Evolutionary conservation across 2,329 filamentous ascomycete genomes (phyloP).

Genomic region (Ophiognomonia clavigignenti-juglandacearum): DNA sequence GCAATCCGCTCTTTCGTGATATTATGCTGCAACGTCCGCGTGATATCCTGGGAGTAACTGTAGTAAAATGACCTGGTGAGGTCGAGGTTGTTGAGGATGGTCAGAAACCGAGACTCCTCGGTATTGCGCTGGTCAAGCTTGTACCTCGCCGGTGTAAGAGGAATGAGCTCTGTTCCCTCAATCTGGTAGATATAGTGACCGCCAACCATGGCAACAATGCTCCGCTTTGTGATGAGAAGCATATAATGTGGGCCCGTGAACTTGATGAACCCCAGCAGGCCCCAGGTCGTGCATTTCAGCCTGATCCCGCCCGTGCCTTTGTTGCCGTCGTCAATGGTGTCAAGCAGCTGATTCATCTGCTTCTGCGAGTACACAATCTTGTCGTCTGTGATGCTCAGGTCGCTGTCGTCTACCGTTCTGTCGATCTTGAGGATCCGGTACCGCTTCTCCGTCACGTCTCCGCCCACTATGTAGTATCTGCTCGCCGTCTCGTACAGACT

Average conservation of each 20-base stretch:
- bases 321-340: conserved; percentile 93
- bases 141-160: conserved; percentile 71
- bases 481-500: conserved; percentile 95
- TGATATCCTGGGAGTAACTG: conserved; percentile 97
- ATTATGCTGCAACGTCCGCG: conserved; percentile 85
- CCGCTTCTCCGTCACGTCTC: conserved; percentile 80
- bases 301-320: conserved; percentile 85
- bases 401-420: conserved; percentile 72
- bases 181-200: conserved; percentile 96
- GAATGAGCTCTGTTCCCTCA: conserved; percentile 87
- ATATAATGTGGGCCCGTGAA: conserved; percentile 98
- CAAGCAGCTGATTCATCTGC: conserved; percentile 89
- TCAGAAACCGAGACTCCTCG: conserved; percentile 84
- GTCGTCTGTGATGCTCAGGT: conserved; percentile 84
- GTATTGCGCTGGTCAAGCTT: conserved; percentile 75
- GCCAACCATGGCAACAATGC: conserved; percentile 91
- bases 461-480: conserved; percentile 90
- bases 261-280: conserved; percentile 86
- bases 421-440: conserved; percentile 95
- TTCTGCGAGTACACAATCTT: conserved; percentile 89
- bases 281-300: conserved; percentile 87
- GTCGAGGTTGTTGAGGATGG: conserved; percentile 87
- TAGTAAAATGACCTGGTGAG: conserved; percentile 93
- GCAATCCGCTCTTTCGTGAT: conserved; percentile 74
- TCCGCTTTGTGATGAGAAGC: conserved; percentile 92